A percentile compares a stretch with the other conserved stretches of the same genome.
These are phyloP conservation scores for Nicotiana otophora DNA, from an alignment of 257 asterid genomes.

Conservation along the genomic window DNA sequence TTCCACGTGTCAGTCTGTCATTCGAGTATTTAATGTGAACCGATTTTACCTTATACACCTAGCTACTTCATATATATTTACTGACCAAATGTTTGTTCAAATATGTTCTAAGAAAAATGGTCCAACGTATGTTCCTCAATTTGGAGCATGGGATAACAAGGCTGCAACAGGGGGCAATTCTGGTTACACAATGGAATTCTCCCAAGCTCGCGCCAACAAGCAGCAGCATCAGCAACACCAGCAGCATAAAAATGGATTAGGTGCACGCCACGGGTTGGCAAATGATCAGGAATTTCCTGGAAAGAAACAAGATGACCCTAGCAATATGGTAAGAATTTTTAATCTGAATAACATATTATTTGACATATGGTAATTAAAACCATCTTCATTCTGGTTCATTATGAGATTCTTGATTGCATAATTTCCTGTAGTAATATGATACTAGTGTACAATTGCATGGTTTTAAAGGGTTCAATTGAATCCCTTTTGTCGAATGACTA, in stretches of 20 bases:
- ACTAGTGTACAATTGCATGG: no score
- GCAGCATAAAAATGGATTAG: neutral
- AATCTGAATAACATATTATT: neutral
- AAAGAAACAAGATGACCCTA: neutral
- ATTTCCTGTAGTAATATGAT: no score
- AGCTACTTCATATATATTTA: neutral
- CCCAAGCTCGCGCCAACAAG: neutral
- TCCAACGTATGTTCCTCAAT: neutral
- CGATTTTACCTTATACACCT: no score
- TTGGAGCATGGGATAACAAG: slow-evolving; percentile 2
- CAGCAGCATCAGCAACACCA: neutral
- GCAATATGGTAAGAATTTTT: neutral
- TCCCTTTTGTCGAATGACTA: no score
- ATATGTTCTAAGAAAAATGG: neutral
- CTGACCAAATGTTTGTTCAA: neutral
- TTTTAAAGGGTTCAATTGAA: no score
- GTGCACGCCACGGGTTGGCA: neutral
- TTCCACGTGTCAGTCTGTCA: no score
- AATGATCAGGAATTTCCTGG: neutral
- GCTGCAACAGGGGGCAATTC: neutral
- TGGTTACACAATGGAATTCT: slow-evolving; percentile 1
- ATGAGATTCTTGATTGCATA: no score
- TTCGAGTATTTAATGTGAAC: no score
- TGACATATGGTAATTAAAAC: no score
- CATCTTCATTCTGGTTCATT: no score